Evolutionary conservation across 164 flowering plant species (phyloP).

Genomic region (Kingdonia uniflora): DNA sequence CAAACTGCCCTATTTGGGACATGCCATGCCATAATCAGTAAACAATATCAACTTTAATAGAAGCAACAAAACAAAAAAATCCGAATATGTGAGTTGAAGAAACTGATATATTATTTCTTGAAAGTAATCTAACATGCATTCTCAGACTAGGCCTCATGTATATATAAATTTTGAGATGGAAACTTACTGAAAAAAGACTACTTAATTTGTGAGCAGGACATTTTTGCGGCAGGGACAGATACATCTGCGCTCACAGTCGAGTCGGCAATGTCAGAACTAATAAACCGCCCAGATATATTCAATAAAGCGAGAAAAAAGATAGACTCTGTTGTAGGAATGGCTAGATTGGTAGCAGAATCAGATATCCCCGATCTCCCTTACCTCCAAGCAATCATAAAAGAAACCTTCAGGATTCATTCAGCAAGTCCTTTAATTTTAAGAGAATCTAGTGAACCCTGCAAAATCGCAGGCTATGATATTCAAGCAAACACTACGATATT

Average conservation of each 20-base stretch:
- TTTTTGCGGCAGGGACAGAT: constrained; percentile 34
- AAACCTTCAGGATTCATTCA: constrained; percentile 49
- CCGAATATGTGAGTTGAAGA: too few relatives aligned
- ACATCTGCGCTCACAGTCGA: constrained; percentile 27
- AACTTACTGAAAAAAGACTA: too few relatives aligned
- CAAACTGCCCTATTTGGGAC: too few relatives aligned
- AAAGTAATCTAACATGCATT: too few relatives aligned
- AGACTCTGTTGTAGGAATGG: constrained; percentile 25
- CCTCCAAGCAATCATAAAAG: constrained; percentile 41
- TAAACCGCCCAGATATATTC: constrained; percentile 24
- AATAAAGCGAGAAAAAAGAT: constrained; percentile 29
- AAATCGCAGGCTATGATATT: constrained; percentile 28
- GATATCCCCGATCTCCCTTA: constrained; percentile 31
- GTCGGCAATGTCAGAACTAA: constrained; percentile 39
- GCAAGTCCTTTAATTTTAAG: constrained; percentile 32
- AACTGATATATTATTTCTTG: too few relatives aligned
- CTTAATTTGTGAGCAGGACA: constrained; percentile 19
- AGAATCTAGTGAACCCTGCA: constrained; percentile 25
- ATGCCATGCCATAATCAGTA: too few relatives aligned
- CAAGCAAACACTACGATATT: constrained; percentile 29
- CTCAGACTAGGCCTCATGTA: too few relatives aligned
- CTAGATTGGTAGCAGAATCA: constrained; percentile 28
- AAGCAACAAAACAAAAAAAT: too few relatives aligned
- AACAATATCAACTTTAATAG: too few relatives aligned
- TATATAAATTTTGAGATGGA: too few relatives aligned